phyloP scores from a whole-genome alignment of 495 filamentous ascomycete genomes.

The Barbatosphaeria neglecta region DNA sequence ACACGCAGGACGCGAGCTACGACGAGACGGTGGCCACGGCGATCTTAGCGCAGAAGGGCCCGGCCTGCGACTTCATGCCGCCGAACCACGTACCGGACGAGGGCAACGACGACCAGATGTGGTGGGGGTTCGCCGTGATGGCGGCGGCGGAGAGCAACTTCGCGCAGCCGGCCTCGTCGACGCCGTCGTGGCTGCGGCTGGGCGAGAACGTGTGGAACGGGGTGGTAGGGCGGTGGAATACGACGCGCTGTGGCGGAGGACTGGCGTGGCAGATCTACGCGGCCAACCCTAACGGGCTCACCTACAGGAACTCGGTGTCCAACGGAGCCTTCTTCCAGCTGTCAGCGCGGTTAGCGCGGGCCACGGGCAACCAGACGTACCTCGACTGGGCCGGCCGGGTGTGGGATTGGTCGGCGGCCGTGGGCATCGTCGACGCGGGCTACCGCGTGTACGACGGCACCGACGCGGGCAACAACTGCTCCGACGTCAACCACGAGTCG shows the following conservation, averaged over 20 bases:
- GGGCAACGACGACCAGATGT: constrained; percentile 69
- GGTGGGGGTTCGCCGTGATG: constrained; percentile 68
- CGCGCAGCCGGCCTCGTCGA: constrained; percentile 42
- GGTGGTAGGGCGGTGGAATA: constrained; percentile 55
- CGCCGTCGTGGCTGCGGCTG: constrained; percentile 53
- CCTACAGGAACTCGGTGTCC: constrained; percentile 59
- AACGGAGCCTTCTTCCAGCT: constrained; percentile 63
- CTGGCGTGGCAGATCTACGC: constrained; percentile 78
- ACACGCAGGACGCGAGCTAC: constrained; percentile 64
- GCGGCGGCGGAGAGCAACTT: constrained; percentile 64
- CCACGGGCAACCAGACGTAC: constrained; percentile 55
- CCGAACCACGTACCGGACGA: constrained; percentile 28
- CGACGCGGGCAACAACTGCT: constrained; percentile 30
- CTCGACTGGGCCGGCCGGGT: constrained; percentile 55
- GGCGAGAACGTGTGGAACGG: constrained; percentile 32
- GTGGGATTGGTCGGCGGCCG: constrained; percentile 52
- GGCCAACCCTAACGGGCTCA: constrained; percentile 57
- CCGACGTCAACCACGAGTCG: constrained; percentile 26
- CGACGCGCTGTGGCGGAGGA: constrained; percentile 53
- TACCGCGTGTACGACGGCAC: constrained; percentile 48
- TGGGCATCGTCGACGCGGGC: constrained; percentile 37
- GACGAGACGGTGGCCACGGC: constrained; percentile 57
- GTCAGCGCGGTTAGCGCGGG: constrained; percentile 53
- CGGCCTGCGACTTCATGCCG: constrained; percentile 48
- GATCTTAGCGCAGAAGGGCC: constrained; percentile 51